Evolutionary conservation across 2,329 filamentous ascomycete species (phyloP), one percentile per base, ranked within the genome.

Genomic region (Colletotrichum siamense): DNA sequence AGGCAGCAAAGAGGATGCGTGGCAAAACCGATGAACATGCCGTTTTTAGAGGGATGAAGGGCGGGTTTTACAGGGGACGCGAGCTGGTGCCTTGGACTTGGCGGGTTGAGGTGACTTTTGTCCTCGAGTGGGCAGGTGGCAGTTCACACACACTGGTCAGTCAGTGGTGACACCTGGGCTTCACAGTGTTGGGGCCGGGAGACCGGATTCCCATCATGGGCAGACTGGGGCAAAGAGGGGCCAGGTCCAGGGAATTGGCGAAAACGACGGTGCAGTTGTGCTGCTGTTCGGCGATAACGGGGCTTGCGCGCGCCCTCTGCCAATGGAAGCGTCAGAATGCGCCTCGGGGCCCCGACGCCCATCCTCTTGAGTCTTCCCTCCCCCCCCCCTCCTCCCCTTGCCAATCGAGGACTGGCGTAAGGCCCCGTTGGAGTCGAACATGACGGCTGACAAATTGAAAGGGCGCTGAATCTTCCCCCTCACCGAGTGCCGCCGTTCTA

Each of bases 401-500:
- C 52, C 66, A 55, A 49, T 66, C 66, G 30, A 65, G 32, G 32
- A 65, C 61, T 71, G 44, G 59, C 61, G 32, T 64, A 52, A 12
- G 44, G 44, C n/a, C 44, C 44, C 44, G 44, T 52, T 52, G n/a
- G n/a, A 28, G 59, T 32, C 28, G 8, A 30, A 62, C 32, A 66
- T 63, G 75, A 67, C 75, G 71, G 75, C 75, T 77, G 75, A 77
- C 75, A 77, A 77, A 77, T 77, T 77, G 75, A 77, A 73, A 76
- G 71, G 68, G 62, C 75, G 71, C 71, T 75, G 75, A 57, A 75
- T 75, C 71, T 71, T 70, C 79, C 79, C 79, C 70, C 70, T 69
- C 71, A 71, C 68, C 71, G 67, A 78, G 75, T 73, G 75, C 72
- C 12, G 39, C 59, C 69, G 44, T 71, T 52, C 70, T 61, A 64